A percentile compares a stretch with the other conserved stretches of the same genome.
phyloP scores from a whole-genome alignment of 345 rosid genomes.

The Aethionema arabicum region DNA sequence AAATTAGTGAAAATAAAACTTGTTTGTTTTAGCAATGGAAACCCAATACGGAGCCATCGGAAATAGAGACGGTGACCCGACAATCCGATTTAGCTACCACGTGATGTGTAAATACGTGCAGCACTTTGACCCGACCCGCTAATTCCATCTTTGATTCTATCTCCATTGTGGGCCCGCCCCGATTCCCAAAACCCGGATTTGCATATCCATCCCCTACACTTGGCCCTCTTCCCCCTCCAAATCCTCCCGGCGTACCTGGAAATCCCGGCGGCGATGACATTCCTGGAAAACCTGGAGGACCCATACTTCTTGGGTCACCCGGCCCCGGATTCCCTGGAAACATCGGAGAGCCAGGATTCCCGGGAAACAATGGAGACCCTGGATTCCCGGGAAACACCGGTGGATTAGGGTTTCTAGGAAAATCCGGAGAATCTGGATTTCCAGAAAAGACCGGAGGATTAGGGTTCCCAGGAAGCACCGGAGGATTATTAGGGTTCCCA shows the following conservation, averaged over 20 bases:
- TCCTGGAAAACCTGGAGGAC: conserved; percentile 29
- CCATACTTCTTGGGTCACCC: conserved; percentile 33
- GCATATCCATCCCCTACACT: conserved; percentile 34
- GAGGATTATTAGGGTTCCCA: background rate
- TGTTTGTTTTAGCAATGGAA: conserved; percentile 57
- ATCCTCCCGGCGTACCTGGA: conserved; percentile 29
- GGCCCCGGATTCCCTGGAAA: conserved; percentile 27
- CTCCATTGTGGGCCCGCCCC: conserved; percentile 88
- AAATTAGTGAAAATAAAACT: background rate
- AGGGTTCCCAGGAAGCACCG: conserved; percentile 14
- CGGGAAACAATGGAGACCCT: conserved; percentile 14
- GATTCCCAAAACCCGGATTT: conserved; percentile 38
- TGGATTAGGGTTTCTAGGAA: conserved; percentile 12
- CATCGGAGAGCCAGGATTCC: background rate
- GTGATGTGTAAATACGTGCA: conserved; percentile 81
- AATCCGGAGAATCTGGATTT: conserved; percentile 15
- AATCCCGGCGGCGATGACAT: conserved; percentile 19
- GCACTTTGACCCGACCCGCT: conserved; percentile 84
- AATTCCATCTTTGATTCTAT: conserved; percentile 68
- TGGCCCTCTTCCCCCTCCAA: conserved; percentile 32
- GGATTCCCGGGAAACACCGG: conserved; percentile 10
- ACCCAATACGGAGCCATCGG: conserved; percentile 87
- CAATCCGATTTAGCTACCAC: conserved; percentile 66
- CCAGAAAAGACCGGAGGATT: conserved; percentile 1
- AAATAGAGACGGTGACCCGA: conserved; percentile 64